Percentiles rank a stretch among this genome's conserved stretches.
phyloP scores from a whole-genome alignment of 176 grass and related monocot genomes.

The Leersia perrieri region DNA sequence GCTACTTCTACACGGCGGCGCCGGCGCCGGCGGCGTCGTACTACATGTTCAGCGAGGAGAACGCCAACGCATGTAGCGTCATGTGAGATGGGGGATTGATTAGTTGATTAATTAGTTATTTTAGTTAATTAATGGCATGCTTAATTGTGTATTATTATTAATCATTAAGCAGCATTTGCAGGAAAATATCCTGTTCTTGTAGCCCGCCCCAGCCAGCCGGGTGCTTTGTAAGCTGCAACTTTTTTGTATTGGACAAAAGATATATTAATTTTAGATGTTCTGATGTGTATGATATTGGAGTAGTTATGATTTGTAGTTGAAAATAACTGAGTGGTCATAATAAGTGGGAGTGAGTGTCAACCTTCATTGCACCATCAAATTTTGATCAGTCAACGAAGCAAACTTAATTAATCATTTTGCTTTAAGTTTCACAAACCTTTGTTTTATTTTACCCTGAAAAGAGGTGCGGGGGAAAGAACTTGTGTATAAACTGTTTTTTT shows the following conservation, averaged over 20 bases:
- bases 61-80: conserved; percentile 84
- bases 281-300: not conserved
- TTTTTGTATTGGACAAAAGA: conserved; percentile 10
- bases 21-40: conserved; percentile 62
- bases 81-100: conserved; percentile 59
- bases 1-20: conserved; percentile 60
- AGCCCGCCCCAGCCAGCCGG: not conserved
- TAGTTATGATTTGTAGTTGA: not conserved
- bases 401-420: not conserved
- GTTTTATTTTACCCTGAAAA: not conserved
- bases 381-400: not conserved
- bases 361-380: not conserved
- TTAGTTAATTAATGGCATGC: not conserved
- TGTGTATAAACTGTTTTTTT: not conserved
- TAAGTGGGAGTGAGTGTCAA: not conserved
- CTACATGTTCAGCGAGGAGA: conserved; percentile 98
- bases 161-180: not conserved
- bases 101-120: not conserved
- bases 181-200: not conserved
- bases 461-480: not conserved
- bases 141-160: not conserved
- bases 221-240: conserved; percentile 25
- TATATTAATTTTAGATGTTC: not conserved
- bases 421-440: not conserved
- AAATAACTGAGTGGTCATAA: not conserved